phyloP scores from a whole-genome alignment of 306 rosid species.

The Dryas octopetala region DNA sequence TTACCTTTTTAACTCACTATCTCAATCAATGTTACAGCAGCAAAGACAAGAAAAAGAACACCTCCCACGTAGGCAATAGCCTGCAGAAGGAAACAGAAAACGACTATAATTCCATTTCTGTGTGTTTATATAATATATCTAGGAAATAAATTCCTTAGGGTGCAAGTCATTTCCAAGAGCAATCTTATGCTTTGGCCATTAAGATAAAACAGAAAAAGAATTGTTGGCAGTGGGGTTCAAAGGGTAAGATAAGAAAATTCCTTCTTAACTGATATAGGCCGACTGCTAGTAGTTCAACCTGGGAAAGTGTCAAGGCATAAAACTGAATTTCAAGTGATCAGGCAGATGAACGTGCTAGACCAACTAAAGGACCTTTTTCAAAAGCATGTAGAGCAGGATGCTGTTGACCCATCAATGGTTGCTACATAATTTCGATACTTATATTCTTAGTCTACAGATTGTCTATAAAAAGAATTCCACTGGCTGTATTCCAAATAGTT shows the following conservation, averaged over 20 bases:
- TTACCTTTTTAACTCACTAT: conserved; percentile 51
- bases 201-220: background rate
- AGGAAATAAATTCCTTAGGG: background rate
- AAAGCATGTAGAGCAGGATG: conserved; percentile 26
- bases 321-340: conserved; percentile 1
- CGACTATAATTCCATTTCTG: conserved; percentile 14
- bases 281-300: conserved; percentile 22
- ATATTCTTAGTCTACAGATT: conserved; percentile 22
- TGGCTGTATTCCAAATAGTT: conserved; percentile 31
- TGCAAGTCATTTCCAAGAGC: conserved; percentile 4
- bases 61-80: conserved; percentile 85
- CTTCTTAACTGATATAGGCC: conserved; percentile 17
- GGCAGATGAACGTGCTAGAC: conserved; percentile 29
- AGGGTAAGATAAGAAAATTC: conserved; percentile 11
- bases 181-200: conserved; percentile 19
- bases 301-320: conserved; percentile 19
- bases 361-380: conserved; percentile 16
- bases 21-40: conserved; percentile 69
- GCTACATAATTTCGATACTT: conserved; percentile 22
- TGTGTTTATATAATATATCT: conserved; percentile 14
- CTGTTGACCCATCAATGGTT: conserved; percentile 22
- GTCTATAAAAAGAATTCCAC: conserved; percentile 26
- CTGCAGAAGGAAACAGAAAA: conserved; percentile 46
- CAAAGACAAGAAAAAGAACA: conserved; percentile 88
- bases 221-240: conserved; percentile 6